These are phyloP conservation scores for Coemansia sp. DNA, from an alignment of 192 early-diverging fungal genomes.

Conservation along the genomic window DNA sequence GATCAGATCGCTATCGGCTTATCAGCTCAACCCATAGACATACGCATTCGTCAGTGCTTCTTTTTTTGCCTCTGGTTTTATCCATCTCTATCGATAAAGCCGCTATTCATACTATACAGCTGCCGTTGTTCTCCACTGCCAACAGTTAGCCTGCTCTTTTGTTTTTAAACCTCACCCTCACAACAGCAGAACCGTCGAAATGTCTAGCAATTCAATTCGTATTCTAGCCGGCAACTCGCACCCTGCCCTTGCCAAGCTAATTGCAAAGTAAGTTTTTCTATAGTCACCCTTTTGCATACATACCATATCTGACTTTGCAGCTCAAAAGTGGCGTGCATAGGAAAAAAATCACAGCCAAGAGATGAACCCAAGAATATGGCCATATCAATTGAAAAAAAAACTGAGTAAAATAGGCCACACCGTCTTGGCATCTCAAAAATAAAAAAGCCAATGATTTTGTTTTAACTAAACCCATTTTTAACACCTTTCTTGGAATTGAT, in stretches of 20 bases:
- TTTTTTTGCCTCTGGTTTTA: neutral
- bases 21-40: neutral
- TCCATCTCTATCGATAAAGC: neutral
- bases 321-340: neutral
- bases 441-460: too few species aligned
- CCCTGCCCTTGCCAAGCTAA: conserved; percentile 83
- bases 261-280: conserved; percentile 75
- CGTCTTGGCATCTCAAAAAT: too few species aligned
- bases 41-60: neutral
- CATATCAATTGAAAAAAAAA: too few species aligned
- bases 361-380: too few species aligned
- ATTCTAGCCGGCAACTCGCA: conserved; percentile 97
- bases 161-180: neutral
- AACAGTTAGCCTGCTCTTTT: too few species aligned
- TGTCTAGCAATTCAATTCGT: conserved; percentile 92
- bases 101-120: neutral
- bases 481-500: too few species aligned
- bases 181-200: conserved; percentile 17
- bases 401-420: too few species aligned
- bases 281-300: neutral
- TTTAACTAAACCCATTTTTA: too few species aligned
- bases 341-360: too few species aligned
- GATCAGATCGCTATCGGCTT: neutral
- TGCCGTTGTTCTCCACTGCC: too few species aligned
- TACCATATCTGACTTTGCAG: neutral